These are phyloP conservation scores for Tulasnella sp. DNA, from an alignment of 768 basidiomycete genomes.

Conservation along the genomic window DNA sequence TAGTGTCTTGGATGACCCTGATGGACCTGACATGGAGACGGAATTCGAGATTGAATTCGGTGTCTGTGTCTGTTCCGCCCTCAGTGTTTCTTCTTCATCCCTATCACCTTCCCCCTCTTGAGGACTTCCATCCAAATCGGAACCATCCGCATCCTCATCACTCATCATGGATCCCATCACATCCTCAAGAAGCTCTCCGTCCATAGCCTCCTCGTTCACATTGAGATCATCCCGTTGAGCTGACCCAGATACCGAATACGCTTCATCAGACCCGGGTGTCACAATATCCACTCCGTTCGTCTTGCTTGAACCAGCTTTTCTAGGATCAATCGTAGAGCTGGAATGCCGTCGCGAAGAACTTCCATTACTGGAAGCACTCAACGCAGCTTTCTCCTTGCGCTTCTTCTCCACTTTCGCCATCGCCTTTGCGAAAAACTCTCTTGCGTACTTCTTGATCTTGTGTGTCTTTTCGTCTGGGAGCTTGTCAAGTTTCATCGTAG, in stretches of 20 bases:
- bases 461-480: conserved; percentile 73
- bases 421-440: conserved; percentile 65
- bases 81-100: conserved; percentile 7
- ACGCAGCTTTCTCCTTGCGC: neutral
- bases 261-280: neutral
- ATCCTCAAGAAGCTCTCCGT: neutral
- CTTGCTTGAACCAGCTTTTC: neutral
- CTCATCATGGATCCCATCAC: neutral
- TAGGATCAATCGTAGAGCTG: conserved; percentile 1
- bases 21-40: too few relatives aligned
- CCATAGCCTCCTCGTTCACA: neutral
- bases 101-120: neutral
- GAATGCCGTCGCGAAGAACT: neutral
- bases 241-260: neutral
- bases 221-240: neutral
- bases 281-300: neutral
- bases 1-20: too few relatives aligned
- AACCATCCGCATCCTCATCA: neutral
- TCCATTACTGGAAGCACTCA: neutral
- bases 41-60: too few relatives aligned
- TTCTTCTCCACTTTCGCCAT: conserved; percentile 13
- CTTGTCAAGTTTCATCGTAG: conserved; percentile 54
- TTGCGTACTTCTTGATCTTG: conserved; percentile 88
- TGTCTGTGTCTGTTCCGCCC: conserved; percentile 6
- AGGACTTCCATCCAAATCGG: neutral